Conservation (phyloP, 768 basidiomycete genomes). For the Lactifluus pinguis region DNA sequence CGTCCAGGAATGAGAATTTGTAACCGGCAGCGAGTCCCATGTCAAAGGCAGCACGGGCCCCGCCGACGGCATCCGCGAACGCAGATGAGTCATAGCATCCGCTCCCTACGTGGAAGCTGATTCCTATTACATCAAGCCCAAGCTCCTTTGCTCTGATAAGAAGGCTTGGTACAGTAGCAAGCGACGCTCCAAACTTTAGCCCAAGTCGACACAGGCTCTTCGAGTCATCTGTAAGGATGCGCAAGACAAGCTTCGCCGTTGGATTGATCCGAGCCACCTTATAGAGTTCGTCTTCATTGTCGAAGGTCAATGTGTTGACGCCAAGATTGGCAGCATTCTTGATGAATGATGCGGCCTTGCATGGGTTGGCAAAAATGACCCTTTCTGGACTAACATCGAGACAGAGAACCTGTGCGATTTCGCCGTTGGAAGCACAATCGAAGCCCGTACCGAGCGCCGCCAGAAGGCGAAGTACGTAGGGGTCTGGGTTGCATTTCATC, state of each 20-base stretch:
- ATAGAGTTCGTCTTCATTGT: slow-evolving; percentile 92
- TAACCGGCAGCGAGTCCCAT: slow-evolving; percentile 81
- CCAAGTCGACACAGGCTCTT: slow-evolving; percentile 90
- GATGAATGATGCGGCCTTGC: slow-evolving; percentile 93
- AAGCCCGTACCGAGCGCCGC: slow-evolving; percentile 88
- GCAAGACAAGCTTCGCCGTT: slow-evolving; percentile 75
- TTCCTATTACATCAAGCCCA: slow-evolving; percentile 78
- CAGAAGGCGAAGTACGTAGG: slow-evolving; percentile 84
- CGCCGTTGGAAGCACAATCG: slow-evolving; percentile 94
- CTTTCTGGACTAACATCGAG: slow-evolving; percentile 67
- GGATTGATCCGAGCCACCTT: slow-evolving; percentile 83
- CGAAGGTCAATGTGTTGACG: slow-evolving; percentile 95
- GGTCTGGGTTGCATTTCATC: slow-evolving; percentile 98
- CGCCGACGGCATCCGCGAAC: slow-evolving; percentile 82
- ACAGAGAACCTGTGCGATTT: slow-evolving; percentile 73
- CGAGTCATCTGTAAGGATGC: slow-evolving; percentile 97
- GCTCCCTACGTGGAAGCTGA: slow-evolving; percentile 96
- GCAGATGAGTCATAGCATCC: slow-evolving; percentile 91
- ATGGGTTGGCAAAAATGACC: slow-evolving; percentile 97
- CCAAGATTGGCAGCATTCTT: slow-evolving; percentile 70
- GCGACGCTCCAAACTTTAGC: slow-evolving; percentile 92
- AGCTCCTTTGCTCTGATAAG: slow-evolving; percentile 74
- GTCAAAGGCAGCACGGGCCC: slow-evolving; percentile 77
- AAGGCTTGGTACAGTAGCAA: slow-evolving; percentile 69
- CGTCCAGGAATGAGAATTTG: slow-evolving; percentile 74